A percentile compares a stretch with the other conserved stretches of the same genome.
phyloP scores from a whole-genome alignment of 2,329 filamentous ascomycete species.

The Fusarium sp. region DNA sequence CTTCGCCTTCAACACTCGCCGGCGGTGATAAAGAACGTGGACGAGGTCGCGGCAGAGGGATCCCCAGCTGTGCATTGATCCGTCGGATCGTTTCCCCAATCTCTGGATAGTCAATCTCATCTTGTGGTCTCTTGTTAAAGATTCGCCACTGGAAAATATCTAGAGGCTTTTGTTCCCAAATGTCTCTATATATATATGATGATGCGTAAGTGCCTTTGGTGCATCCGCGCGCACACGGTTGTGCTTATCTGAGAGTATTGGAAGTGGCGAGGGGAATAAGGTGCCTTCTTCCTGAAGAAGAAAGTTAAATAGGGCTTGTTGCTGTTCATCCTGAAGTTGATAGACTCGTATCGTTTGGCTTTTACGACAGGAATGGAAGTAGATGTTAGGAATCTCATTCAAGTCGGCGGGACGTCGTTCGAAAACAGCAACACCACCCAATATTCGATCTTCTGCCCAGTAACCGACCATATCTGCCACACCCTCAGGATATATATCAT shows the following conservation, averaged over 20 bases:
- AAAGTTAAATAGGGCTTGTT: conserved; percentile 13
- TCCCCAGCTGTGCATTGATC: conserved; percentile 6
- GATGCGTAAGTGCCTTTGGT: conserved; percentile 3
- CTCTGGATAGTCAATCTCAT: conserved; percentile 27
- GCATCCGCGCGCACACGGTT: conserved; percentile 25
- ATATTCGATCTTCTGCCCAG: conserved; percentile 27
- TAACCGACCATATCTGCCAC: conserved; percentile 25
- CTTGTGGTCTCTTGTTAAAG: conserved; percentile 15
- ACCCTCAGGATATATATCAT: conserved; percentile 25
- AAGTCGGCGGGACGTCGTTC: not conserved
- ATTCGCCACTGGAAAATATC: not conserved
- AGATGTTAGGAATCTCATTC: conserved; percentile 3
- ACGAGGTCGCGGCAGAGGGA: not conserved
- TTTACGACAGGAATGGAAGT: conserved; percentile 21
- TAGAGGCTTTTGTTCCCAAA: conserved; percentile 25
- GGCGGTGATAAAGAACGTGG: not conserved
- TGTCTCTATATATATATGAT: conserved; percentile 25
- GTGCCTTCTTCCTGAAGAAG: not conserved
- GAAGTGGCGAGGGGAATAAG: not conserved
- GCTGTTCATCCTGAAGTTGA: conserved; percentile 22
- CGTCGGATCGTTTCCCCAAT: conserved; percentile 6
- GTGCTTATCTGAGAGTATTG: conserved; percentile 8
- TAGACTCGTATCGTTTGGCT: conserved; percentile 24
- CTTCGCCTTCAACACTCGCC: fast-evolving
- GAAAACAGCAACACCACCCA: conserved; percentile 18